phyloP scores from a whole-genome alignment of 2,329 filamentous ascomycete species.

The Trichocomaceae sp. region DNA sequence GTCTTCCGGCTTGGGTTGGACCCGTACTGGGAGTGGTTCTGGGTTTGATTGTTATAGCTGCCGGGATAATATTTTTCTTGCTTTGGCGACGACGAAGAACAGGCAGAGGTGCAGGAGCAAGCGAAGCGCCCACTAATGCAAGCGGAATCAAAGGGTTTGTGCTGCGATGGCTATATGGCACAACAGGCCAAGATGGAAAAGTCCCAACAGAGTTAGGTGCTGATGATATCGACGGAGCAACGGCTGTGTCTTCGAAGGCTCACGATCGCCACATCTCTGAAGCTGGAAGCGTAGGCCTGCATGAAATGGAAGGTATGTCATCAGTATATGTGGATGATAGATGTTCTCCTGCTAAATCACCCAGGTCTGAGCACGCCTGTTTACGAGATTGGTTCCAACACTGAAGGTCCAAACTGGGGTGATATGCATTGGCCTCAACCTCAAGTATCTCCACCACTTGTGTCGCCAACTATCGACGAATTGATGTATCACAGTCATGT shows the following conservation, averaged over 20 bases:
- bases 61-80: conserved; percentile 8
- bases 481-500: neutral
- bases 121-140: conserved; percentile 7
- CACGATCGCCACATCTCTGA: conserved; percentile 9
- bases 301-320: conserved; percentile 11
- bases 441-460: conserved; percentile 5
- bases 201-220: neutral
- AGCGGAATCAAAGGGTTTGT: conserved; percentile 8
- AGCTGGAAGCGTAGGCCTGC: conserved; percentile 6
- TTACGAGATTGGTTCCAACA: conserved; percentile 4
- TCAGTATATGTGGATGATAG: neutral
- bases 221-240: conserved; percentile 7
- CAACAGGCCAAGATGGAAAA: conserved; percentile 5
- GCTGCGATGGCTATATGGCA: conserved; percentile 11
- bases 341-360: neutral
- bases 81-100: conserved; percentile 9
- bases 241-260: conserved; percentile 3
- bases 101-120: neutral
- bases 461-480: conserved; percentile 10
- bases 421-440: conserved; percentile 9
- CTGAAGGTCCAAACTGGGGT: neutral
- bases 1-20: conserved; percentile 12
- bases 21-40: conserved; percentile 13
- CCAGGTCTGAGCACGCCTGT: conserved; percentile 1
- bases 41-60: conserved; percentile 9